Percentiles rank a stretch among this genome's conserved stretches.
These are phyloP conservation scores for Microdochium bolleyi DNA, from an alignment of 2,329 filamentous ascomycete genomes.

Conservation along the genomic window DNA sequence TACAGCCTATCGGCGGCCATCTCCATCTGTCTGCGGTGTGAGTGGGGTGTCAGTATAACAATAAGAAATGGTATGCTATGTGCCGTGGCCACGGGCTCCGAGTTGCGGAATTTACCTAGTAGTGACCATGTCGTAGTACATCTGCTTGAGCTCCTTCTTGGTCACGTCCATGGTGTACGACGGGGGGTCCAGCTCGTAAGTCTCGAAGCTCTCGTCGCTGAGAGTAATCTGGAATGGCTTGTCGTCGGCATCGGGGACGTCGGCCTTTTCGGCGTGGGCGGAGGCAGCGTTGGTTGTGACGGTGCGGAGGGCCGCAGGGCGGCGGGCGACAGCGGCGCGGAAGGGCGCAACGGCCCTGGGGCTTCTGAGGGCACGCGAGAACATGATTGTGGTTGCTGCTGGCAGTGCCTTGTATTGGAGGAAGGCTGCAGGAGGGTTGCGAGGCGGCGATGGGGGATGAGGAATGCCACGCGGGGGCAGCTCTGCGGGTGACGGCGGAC, in stretches of 20 bases:
- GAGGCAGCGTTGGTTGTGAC: slow-evolving; percentile 96
- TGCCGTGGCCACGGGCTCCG: slow-evolving; percentile 6
- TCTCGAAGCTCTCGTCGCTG: slow-evolving; percentile 98
- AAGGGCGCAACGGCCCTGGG: slow-evolving; percentile 52
- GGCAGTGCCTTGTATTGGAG: background rate
- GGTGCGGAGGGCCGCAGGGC: slow-evolving; percentile 52
- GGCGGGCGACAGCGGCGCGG: slow-evolving; percentile 34
- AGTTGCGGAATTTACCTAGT: slow-evolving; percentile 59
- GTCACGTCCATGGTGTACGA: slow-evolving; percentile 87
- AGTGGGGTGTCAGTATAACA: slow-evolving; percentile 1
- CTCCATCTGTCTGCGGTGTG: slow-evolving; percentile 78
- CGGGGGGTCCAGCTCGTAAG: slow-evolving; percentile 95
- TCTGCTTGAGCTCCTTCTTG: slow-evolving; percentile 97
- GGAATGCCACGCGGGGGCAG: background rate
- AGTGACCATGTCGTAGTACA: slow-evolving; percentile 97
- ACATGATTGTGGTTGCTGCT: slow-evolving; percentile 39
- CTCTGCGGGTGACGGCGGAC: background rate
- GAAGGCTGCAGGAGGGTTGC: slow-evolving; percentile 3
- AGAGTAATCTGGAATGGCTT: slow-evolving; percentile 87
- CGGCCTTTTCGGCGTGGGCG: slow-evolving; percentile 74
- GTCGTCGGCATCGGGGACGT: slow-evolving; percentile 58
- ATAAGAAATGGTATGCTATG: no score
- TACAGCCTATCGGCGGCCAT: slow-evolving; percentile 98
- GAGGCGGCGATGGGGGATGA: background rate
- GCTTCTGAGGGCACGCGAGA: slow-evolving; percentile 61